phyloP scores from a whole-genome alignment of 257 asterid genomes.

The Solanum clarkiae region DNA sequence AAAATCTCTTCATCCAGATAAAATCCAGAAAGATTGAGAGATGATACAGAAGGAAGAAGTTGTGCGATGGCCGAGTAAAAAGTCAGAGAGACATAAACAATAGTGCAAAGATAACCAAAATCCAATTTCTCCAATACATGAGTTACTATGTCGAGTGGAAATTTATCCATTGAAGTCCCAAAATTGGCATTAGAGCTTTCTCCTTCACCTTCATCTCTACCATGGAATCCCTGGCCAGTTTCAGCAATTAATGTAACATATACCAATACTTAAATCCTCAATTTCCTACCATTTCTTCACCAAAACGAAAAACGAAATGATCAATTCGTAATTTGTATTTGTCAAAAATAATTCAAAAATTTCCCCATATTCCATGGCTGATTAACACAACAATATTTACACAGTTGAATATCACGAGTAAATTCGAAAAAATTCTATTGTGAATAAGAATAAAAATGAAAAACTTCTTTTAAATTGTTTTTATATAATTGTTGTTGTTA shows the following conservation, averaged over 20 bases:
- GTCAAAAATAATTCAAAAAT: not conserved
- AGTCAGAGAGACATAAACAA: constrained; percentile 37
- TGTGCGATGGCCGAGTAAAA: constrained; percentile 29
- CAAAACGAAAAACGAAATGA: not conserved
- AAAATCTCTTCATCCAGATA: constrained; percentile 37
- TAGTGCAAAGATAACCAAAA: constrained; percentile 45
- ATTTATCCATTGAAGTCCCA: constrained; percentile 18
- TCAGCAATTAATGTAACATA: not conserved
- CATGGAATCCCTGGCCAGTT: not conserved
- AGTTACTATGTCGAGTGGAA: constrained; percentile 27
- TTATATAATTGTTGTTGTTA: too few species aligned
- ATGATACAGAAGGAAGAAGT: constrained; percentile 27
- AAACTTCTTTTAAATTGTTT: too few species aligned
- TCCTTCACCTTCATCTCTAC: not conserved
- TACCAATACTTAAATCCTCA: not conserved
- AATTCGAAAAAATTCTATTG: too few species aligned
- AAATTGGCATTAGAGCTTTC: not conserved
- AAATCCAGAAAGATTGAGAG: constrained; percentile 59
- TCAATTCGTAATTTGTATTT: not conserved
- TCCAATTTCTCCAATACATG: constrained; percentile 15
- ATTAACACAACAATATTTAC: not conserved
- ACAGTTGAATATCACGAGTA: not conserved
- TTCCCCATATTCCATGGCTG: not conserved
- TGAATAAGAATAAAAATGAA: too few species aligned
- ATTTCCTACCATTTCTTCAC: not conserved